Evolutionary conservation across 2,329 filamentous ascomycete genomes (phyloP), one percentile per base, ranked within the genome.

Genomic region (Aspergillus intermedius): DNA sequence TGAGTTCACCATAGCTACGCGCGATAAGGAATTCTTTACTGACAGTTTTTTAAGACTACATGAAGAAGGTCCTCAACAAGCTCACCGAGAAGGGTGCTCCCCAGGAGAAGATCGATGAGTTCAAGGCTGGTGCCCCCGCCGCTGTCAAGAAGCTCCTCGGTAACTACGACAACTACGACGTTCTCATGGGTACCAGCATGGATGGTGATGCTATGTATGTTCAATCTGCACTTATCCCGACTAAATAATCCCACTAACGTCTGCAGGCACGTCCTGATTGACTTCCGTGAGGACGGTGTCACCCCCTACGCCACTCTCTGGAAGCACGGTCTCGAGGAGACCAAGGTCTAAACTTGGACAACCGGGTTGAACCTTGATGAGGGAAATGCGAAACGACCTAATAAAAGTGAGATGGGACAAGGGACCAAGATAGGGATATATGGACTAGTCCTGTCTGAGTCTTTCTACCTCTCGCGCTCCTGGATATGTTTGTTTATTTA

Each of bases 101-200:
- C 51, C 80, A 81, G 1, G 85, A 85, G 12, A 79, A 82, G 53
- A 77, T 96, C 74, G 81, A 82, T 60, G 79, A 77, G 17, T 96
- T 96, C 76, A 86, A 95, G 81, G 81, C 77, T 59, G 84, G 83
- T 62, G 91, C 90, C 51, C 69, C 76, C 56, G 73, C 59, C 48
- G 94, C 82, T 69, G 85, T 88, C 73, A 95, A 95, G 81, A 85
- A 88, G 78, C 82, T 81, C 68, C 79, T 95, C 59, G 77, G 86
- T 70, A 91, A 88, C 77, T 95, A 95, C 81, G 91, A 95, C 78
- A 88, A 97, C 79, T 95, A 86, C 73, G 91, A 97, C 73, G 91
- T 96, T 75, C 87, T 87, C 75, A 88, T 87, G 63, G 91, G 91
- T 76, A 85, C 93, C 79, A 86, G 83, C 63, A 94, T 95, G 88